Base-by-base conservation (phyloP, 2,329 filamentous ascomycete genomes). In the Colletotrichum sp. region DNA sequence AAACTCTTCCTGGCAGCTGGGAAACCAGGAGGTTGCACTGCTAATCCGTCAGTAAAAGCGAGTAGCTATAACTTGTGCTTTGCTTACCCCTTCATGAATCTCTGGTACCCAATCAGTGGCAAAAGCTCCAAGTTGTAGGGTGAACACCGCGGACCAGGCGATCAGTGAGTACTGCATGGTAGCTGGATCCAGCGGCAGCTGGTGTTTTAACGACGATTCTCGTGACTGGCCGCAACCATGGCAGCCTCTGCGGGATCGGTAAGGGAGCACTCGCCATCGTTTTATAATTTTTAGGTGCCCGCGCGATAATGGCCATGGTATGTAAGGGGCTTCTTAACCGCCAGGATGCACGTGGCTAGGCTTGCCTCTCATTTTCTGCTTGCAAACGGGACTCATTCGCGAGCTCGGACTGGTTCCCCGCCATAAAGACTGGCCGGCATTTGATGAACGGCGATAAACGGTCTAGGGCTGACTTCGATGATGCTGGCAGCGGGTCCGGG, bases 1-100 rank as follows among this genome's bases (percentile, higher is more conserved):
- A 71, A n/a, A 81, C 74, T 13, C 69, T 76, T 15, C 71, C 72
- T 21, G 81, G 80, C 5, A 80, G 77, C 18, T 65, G 21, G 12
- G 63, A 9, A 5, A 71, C 71, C 34, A 82, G 77, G 21, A 49
- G 30, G 18, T 32, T 16, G 72, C 80, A 81, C 79, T 80, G 32
- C 26, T 8, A 15, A 36, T 13, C 16, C 13, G 32, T 70, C 7
- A 67, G 70, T 5, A 18, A n/a, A 13, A 1, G 10, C 18, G 5
- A 6, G 9, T 0, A 49, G n/a, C 44, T 49, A 21, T 0, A 44
- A 5, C 13, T 34, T 16, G 8, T 6, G 8, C n/a, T n/a, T 10
- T 8, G 0, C 67, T 15, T 18, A 71, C 68, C 64, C 44, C 44
- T 49, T 3, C 44, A 21, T 21, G 18, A 49, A 21, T 49, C 44